A percentile compares a stretch with the other conserved stretches of the same genome.
Conservation (phyloP, 1,139 yeast genomes). For the Taphrina pruni region DNA sequence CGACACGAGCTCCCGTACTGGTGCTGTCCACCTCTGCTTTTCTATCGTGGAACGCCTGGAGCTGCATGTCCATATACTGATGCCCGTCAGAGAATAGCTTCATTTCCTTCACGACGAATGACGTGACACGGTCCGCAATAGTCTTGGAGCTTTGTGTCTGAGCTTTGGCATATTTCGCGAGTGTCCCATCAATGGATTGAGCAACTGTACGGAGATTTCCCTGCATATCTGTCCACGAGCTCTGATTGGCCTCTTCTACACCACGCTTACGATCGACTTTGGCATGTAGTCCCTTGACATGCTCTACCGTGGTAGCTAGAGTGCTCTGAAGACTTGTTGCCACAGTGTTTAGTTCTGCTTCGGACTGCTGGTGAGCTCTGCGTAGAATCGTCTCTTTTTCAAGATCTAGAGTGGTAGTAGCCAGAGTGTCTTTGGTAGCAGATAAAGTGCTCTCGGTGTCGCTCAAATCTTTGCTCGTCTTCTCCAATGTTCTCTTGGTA, state of each 20-base stretch:
- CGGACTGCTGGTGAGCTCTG: constrained; percentile 51
- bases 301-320: constrained; percentile 49
- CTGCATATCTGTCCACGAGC: constrained; percentile 45
- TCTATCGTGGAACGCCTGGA: constrained; percentile 42
- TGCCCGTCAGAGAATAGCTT: constrained; percentile 44
- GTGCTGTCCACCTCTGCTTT: constrained; percentile 38
- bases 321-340: constrained; percentile 49
- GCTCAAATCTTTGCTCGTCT: constrained; percentile 46
- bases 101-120: constrained; percentile 44
- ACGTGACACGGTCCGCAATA: constrained; percentile 34
- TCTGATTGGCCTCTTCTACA: constrained; percentile 45
- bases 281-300: constrained; percentile 48
- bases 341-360: constrained; percentile 48
- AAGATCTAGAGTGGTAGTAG: constrained; percentile 43
- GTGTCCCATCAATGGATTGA: constrained; percentile 43
- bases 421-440: constrained; percentile 46
- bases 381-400: constrained; percentile 48
- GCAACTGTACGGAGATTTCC: constrained; percentile 41
- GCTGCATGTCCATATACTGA: constrained; percentile 43
- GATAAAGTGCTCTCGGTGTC: constrained; percentile 46
- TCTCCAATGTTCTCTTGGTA: constrained; percentile 49
- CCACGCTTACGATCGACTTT: constrained; percentile 46
- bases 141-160: constrained; percentile 12
- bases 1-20: constrained; percentile 44
- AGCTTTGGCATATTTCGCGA: constrained; percentile 31